phyloP scores from a whole-genome alignment of 306 rosid genomes.

The Pachyrhizus erosus region DNA sequence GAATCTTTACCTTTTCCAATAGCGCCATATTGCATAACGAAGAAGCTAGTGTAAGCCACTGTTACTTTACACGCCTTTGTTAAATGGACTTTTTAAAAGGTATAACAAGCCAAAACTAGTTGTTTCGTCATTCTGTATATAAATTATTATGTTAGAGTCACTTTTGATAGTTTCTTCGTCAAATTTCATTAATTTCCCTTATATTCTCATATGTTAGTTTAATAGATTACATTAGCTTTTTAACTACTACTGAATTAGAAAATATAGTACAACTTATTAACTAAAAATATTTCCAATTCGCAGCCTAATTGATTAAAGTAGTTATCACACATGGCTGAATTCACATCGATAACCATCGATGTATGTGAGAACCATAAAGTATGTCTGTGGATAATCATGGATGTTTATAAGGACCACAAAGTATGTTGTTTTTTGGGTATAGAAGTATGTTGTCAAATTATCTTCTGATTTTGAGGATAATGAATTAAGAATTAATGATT shows the following conservation, averaged over 20 bases:
- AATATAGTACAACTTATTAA: background rate
- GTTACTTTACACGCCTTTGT: conserved; percentile 31
- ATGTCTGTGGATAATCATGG: background rate
- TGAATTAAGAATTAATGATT: background rate
- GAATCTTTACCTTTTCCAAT: conserved; percentile 51
- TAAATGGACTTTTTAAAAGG: conserved; percentile 31
- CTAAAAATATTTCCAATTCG: background rate
- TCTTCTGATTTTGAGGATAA: background rate
- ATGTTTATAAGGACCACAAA: background rate
- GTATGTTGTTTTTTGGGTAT: background rate
- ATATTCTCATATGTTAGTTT: background rate
- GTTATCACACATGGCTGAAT: background rate
- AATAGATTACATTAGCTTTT: background rate
- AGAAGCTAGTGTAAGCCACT: conserved; percentile 1
- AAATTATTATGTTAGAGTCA: background rate
- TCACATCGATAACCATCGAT: background rate
- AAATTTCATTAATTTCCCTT: conserved; percentile 21
- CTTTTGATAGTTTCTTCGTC: conserved; percentile 30
- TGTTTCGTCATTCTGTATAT: background rate
- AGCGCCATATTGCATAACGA: conserved; percentile 40
- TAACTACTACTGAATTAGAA: conserved; percentile 5
- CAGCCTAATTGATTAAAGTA: background rate
- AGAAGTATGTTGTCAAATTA: background rate
- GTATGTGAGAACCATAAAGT: background rate
- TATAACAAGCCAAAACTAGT: conserved; percentile 37